Base-by-base conservation (phyloP, 2,329 filamentous ascomycete species). In the Myriosclerotinia duriaeana region DNA sequence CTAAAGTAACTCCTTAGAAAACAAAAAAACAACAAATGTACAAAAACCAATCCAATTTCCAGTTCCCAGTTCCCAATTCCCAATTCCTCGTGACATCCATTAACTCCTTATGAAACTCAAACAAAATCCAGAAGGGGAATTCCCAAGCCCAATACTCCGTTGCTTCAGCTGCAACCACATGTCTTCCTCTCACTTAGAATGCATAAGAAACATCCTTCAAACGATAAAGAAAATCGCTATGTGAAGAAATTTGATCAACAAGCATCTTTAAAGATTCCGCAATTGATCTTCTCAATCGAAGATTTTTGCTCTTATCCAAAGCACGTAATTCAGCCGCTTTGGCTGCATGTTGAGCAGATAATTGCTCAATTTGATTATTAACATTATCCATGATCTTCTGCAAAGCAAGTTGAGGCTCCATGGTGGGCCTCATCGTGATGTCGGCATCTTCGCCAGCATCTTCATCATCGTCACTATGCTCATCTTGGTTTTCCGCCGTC, bases 151-250 rank as follows among this genome's bases (percentile, higher is more conserved):
- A 46, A 38, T 26, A 7, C 44, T 40, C 30, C 15, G 34, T 26
- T 22, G 17, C 55, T 46, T n/a, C 9, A 34, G n/a, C 38, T 34
- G 44, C 14, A 20, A 50, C n/a, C 4, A 26, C 14, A 2, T 12
- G 5, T 48, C 30, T 48, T 26, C 30, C 17, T 2, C 9, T 17
- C 5, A 38, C 2, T 38, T 26, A 50, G 40, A 60, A 60, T 26
- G 44, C 58, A 38, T 60, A 60, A 17, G 58, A 60, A 40, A 60
- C 58, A 60, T 60, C 58, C 44, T 60, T 60, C 58, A 60, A 26
- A 12, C 58, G 58, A 60, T 60, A 60, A 38, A 60, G 44, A 20
- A 60, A 60, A 40, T 60, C 58, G n/a, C 58, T 60, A 7, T 60
- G 58, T 50, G 58, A 60, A 26, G 58, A 60, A 26, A 60, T 60